A percentile compares a stretch with the other conserved stretches of the same genome.
Evolutionary conservation across 2,329 filamentous ascomycete species (phyloP).

Genomic region (Colletotrichum sp.): DNA sequence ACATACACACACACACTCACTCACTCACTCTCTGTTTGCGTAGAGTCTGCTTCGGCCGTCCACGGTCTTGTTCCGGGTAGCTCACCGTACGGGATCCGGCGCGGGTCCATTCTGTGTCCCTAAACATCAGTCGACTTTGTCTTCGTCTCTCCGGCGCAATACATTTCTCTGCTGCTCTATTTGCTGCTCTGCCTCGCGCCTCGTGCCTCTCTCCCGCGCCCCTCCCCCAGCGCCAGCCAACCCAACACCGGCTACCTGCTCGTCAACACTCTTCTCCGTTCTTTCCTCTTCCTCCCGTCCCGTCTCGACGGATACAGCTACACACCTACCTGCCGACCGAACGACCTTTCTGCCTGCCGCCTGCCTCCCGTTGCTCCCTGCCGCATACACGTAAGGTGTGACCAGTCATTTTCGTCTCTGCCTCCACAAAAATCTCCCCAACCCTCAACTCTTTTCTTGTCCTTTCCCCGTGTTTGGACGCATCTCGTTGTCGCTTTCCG

Average conservation of each 20-base stretch:
- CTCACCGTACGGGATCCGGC: constrained; percentile 14
- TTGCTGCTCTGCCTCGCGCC: background rate
- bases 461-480: background rate
- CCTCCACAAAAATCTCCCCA: constrained; percentile 9
- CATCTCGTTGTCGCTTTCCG: background rate
- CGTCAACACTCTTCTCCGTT: background rate
- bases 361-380: background rate
- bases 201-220: background rate
- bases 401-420: constrained; percentile 16
- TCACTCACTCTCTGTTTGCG: background rate
- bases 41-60: constrained; percentile 3
- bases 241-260: background rate
- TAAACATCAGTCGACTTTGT: constrained; percentile 10
- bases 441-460: constrained; percentile 12
- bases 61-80: constrained; percentile 4
- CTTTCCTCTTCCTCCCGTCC: background rate
- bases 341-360: background rate
- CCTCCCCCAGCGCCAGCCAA: background rate
- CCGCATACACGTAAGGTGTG: constrained; percentile 14
- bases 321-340: background rate
- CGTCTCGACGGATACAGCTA: background rate
- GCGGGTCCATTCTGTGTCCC: background rate
- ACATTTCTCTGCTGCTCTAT: background rate
- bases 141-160: background rate
- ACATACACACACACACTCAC: background rate